Percentiles rank a stretch among this genome's conserved stretches.
These are phyloP conservation scores for Kurtzmaniella natalensis DNA, from an alignment of 1,139 yeast species.

Conservation along the genomic window DNA sequence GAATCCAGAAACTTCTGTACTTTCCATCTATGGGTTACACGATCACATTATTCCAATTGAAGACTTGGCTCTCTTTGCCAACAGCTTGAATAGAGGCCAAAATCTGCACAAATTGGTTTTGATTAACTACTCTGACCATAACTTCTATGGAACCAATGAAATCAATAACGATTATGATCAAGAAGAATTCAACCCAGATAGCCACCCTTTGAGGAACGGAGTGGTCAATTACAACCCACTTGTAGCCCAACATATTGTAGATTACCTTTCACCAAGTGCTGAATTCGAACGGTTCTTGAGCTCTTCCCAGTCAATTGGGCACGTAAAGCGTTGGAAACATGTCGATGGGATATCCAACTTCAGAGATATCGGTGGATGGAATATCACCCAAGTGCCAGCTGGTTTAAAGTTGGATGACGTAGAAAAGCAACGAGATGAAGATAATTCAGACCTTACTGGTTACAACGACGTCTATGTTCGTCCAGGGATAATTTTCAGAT, in stretches of 20 bases:
- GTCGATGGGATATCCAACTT: slow-evolving; percentile 71
- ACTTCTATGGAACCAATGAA: slow-evolving; percentile 53
- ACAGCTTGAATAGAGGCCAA: slow-evolving; percentile 49
- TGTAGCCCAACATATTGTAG: slow-evolving; percentile 50
- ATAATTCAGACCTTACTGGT: slow-evolving; percentile 1
- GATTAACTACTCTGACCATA: slow-evolving; percentile 74
- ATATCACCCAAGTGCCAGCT: slow-evolving; percentile 17
- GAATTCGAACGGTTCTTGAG: slow-evolving; percentile 52
- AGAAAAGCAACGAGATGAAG: not conserved
- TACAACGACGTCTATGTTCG: slow-evolving; percentile 38
- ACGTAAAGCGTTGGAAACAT: slow-evolving; percentile 50
- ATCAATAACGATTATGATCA: slow-evolving; percentile 27
- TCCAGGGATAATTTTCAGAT: slow-evolving; percentile 55
- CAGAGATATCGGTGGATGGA: slow-evolving; percentile 82
- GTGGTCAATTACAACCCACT: slow-evolving; percentile 53
- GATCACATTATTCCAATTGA: slow-evolving; percentile 63
- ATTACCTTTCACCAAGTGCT: slow-evolving; percentile 47
- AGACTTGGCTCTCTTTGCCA: slow-evolving; percentile 59
- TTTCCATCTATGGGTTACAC: slow-evolving; percentile 67
- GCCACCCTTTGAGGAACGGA: slow-evolving; percentile 41
- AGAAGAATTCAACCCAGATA: slow-evolving; percentile 30
- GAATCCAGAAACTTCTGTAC: slow-evolving; percentile 45
- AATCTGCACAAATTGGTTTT: slow-evolving; percentile 51
- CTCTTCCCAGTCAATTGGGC: slow-evolving; percentile 32
- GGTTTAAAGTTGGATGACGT: slow-evolving; percentile 12